Percentiles rank a stretch among this genome's conserved stretches.
Evolutionary conservation across 2,329 filamentous ascomycete species (phyloP).

Genomic region (Sordariomycetes sp.): DNA sequence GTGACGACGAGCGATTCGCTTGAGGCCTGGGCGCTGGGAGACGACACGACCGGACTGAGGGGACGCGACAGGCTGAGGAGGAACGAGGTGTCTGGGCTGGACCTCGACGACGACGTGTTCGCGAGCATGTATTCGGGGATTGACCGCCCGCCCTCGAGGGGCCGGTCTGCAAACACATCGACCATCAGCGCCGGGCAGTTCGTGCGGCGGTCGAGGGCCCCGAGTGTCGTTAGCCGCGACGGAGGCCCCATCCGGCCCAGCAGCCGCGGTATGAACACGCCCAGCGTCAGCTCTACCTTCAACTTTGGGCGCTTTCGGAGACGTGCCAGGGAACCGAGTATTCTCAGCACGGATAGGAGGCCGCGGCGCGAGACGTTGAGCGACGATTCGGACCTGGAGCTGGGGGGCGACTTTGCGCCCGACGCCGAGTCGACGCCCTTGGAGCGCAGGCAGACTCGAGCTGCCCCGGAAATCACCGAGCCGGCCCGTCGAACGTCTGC

Average conservation of each 20-base stretch:
- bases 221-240: slow-evolving; percentile 38
- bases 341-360: slow-evolving; percentile 42
- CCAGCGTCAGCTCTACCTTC: slow-evolving; percentile 36
- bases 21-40: neutral
- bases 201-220: slow-evolving; percentile 33
- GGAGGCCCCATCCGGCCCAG: slow-evolving; percentile 42
- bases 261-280: slow-evolving; percentile 36
- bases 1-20: slow-evolving; percentile 12
- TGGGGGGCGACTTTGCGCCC: slow-evolving; percentile 45
- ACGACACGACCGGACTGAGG: neutral
- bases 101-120: slow-evolving; percentile 37
- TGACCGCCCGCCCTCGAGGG: slow-evolving; percentile 22
- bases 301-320: slow-evolving; percentile 49
- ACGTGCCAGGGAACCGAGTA: slow-evolving; percentile 49
- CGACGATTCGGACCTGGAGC: slow-evolving; percentile 17
- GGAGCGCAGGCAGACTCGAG: slow-evolving; percentile 30
- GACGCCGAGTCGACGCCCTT: slow-evolving; percentile 61
- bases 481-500: slow-evolving; percentile 1
- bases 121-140: slow-evolving; percentile 25
- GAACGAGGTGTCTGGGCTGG: slow-evolving; percentile 34
- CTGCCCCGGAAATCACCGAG: neutral
- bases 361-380: slow-evolving; percentile 12
- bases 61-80: slow-evolving; percentile 22
- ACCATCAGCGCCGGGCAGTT: slow-evolving; percentile 35
- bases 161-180: slow-evolving; percentile 30